Percentiles rank a stretch among this genome's conserved stretches.
phyloP scores from a whole-genome alignment of 225 moss, liverwort and hornwort genomes.

The Marchantia paleacea region DNA sequence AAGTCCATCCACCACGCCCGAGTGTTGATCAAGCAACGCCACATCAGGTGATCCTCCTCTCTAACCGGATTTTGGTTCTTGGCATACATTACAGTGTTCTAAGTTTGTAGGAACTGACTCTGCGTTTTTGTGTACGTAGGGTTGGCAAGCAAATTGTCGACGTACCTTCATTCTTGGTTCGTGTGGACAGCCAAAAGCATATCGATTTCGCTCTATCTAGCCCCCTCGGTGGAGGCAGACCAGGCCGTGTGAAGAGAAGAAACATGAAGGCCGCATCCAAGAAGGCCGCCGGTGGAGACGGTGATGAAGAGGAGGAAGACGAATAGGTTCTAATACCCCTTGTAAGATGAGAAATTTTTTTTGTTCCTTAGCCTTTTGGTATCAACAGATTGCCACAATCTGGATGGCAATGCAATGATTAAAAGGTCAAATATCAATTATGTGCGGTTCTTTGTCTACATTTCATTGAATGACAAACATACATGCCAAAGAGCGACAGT shows the following conservation, averaged over 20 bases:
- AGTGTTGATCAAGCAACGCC: slow-evolving; percentile 85
- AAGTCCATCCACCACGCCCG: slow-evolving; percentile 91
- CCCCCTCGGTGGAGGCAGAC: slow-evolving; percentile 70
- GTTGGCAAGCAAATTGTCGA: slow-evolving; percentile 88
- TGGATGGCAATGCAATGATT: no score
- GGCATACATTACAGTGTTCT: neutral
- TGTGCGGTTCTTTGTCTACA: no score
- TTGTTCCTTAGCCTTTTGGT: neutral
- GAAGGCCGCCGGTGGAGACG: slow-evolving; percentile 81
- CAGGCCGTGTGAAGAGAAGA: slow-evolving; percentile 83
- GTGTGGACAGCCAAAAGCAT: slow-evolving; percentile 84
- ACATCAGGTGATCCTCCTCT: slow-evolving; percentile 56
- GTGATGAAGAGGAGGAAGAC: slow-evolving; percentile 78
- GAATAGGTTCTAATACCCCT: slow-evolving; percentile 26
- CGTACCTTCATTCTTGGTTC: slow-evolving; percentile 69
- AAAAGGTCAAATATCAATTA: no score
- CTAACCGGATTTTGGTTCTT: neutral
- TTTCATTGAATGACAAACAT: no score
- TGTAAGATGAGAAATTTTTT: slow-evolving; percentile 2
- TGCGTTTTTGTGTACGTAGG: slow-evolving; percentile 29
- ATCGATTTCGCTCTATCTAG: slow-evolving; percentile 78
- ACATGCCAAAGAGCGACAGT: no score
- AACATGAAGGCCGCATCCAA: slow-evolving; percentile 79
- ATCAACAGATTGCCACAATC: no score
- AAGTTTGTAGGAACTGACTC: neutral